Percentiles rank a stretch among this genome's conserved stretches.
Evolutionary conservation across 1,139 yeast species (phyloP).

Genomic region (Blastobotrys serpentis): DNA sequence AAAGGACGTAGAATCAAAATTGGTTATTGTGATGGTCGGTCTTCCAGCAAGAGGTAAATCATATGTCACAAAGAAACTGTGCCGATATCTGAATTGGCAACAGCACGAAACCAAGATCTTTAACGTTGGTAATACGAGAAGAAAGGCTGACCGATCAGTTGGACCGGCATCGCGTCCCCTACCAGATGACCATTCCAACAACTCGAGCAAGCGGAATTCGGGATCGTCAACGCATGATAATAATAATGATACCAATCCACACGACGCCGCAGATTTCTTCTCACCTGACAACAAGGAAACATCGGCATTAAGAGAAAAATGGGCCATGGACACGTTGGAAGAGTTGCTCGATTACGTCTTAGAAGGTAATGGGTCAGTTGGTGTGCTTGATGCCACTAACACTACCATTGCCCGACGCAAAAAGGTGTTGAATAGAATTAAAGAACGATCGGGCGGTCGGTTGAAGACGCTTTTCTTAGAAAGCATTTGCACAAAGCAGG

Average conservation of each 20-base stretch:
- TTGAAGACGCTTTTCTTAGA: slow-evolving; percentile 83
- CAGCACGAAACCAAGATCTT: slow-evolving; percentile 88
- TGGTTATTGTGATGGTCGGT: slow-evolving; percentile 93
- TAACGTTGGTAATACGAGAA: slow-evolving; percentile 91
- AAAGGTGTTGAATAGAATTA: slow-evolving; percentile 66
- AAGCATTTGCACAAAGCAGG: slow-evolving; percentile 78
- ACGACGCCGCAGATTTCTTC: slow-evolving; percentile 70
- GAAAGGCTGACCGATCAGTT: slow-evolving; percentile 58
- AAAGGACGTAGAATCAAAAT: slow-evolving; percentile 70
- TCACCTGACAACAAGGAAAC: slow-evolving; percentile 72
- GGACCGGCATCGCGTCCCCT: slow-evolving; percentile 75
- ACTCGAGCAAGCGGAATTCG: slow-evolving; percentile 58
- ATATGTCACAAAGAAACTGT: slow-evolving; percentile 84
- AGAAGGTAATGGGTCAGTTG: slow-evolving; percentile 84
- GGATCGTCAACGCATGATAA: slow-evolving; percentile 11
- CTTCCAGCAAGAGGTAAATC: slow-evolving; percentile 77
- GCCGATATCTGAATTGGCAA: slow-evolving; percentile 86
- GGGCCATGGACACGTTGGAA: slow-evolving; percentile 96
- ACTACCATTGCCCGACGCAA: slow-evolving; percentile 74
- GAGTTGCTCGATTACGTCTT: slow-evolving; percentile 77
- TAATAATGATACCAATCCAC: slow-evolving; percentile 6
- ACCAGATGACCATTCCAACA: slow-evolving; percentile 51
- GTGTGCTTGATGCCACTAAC: slow-evolving; percentile 90
- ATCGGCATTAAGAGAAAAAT: slow-evolving; percentile 72
- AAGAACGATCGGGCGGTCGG: slow-evolving; percentile 67